Conservation (phyloP, 306 rosid species). For the Cicer cuneatum region DNA sequence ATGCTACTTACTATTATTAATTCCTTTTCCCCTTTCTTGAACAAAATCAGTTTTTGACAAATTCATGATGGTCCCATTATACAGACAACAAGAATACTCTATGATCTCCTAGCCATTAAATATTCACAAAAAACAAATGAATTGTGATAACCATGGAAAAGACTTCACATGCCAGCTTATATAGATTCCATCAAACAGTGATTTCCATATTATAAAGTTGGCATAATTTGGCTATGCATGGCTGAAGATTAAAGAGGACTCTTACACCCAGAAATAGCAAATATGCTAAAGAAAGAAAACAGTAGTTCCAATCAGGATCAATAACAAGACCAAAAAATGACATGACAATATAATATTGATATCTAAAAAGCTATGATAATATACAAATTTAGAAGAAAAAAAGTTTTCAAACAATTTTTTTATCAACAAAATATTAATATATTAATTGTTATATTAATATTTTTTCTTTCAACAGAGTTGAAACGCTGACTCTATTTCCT, state of each 20-base stretch:
- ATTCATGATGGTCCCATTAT: constrained; percentile 39
- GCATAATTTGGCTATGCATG: constrained; percentile 16
- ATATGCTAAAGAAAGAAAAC: constrained; percentile 44
- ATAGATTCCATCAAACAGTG: constrained; percentile 47
- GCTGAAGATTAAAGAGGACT: constrained; percentile 38
- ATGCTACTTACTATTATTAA: constrained; percentile 14
- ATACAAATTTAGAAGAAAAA: constrained; percentile 32
- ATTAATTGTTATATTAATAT: too few relatives aligned
- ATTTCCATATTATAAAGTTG: constrained; percentile 32
- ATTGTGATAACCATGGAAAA: constrained; percentile 42
- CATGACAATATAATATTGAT: constrained; percentile 14
- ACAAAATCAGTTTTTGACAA: constrained; percentile 27
- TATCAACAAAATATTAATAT: too few relatives aligned
- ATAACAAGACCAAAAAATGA: constrained; percentile 17
- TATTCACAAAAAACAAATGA: constrained; percentile 39
- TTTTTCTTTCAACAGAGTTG: background rate
- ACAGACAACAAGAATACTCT: constrained; percentile 44
- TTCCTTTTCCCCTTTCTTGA: background rate
- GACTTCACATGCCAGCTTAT: constrained; percentile 43
- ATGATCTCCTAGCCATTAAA: constrained; percentile 35
- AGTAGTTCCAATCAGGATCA: constrained; percentile 33
- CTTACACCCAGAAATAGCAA: constrained; percentile 25
- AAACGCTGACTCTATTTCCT: too few relatives aligned
- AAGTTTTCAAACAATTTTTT: constrained; percentile 20
- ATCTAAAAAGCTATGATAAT: constrained; percentile 37